These are phyloP conservation scores for Thymus quinquecostatus DNA, from an alignment of 257 asterid species.

Conservation along the genomic window DNA sequence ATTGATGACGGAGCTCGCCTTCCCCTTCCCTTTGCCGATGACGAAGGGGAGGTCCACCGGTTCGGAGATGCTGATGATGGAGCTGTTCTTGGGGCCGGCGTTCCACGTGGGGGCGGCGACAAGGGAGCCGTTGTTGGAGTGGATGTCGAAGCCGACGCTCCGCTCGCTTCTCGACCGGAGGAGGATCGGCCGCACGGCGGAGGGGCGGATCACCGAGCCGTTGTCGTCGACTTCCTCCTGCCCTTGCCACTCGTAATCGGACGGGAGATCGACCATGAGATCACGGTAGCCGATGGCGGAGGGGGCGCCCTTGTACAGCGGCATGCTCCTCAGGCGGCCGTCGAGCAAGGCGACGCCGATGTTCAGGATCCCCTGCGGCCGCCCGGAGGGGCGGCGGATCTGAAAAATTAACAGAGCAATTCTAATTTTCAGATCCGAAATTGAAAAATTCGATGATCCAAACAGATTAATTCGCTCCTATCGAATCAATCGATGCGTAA, in stretches of 20 bases:
- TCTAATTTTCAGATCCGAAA: background rate
- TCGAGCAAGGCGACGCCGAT: conserved; percentile 81
- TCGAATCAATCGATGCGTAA: too few relatives aligned
- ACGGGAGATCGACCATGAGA: conserved; percentile 47
- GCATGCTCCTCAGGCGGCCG: conserved; percentile 83
- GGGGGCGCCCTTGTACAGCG: conserved; percentile 49
- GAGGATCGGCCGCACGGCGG: conserved; percentile 47
- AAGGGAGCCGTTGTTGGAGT: conserved; percentile 43
- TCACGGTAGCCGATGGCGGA: conserved; percentile 60
- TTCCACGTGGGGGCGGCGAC: conserved; percentile 38
- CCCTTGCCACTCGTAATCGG: conserved; percentile 14
- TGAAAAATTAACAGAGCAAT: conserved; percentile 16
- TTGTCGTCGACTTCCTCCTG: background rate
- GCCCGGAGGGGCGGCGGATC: conserved; percentile 92
- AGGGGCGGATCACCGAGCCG: conserved; percentile 1
- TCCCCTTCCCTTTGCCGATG: conserved; percentile 41
- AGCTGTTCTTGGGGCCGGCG: conserved; percentile 40
- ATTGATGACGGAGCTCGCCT: conserved; percentile 70
- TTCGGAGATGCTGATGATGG: conserved; percentile 58
- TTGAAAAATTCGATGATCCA: background rate
- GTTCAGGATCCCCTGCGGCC: conserved; percentile 88
- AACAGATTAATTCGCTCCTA: background rate
- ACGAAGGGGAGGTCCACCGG: conserved; percentile 30
- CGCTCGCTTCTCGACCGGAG: conserved; percentile 72
- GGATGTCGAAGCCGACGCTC: conserved; percentile 46